Percentiles rank a stretch among this genome's conserved stretches.
These are phyloP conservation scores for Saccharum hybrid DNA, from an alignment of 202 grass and related monocot species.

Conservation along the genomic window DNA sequence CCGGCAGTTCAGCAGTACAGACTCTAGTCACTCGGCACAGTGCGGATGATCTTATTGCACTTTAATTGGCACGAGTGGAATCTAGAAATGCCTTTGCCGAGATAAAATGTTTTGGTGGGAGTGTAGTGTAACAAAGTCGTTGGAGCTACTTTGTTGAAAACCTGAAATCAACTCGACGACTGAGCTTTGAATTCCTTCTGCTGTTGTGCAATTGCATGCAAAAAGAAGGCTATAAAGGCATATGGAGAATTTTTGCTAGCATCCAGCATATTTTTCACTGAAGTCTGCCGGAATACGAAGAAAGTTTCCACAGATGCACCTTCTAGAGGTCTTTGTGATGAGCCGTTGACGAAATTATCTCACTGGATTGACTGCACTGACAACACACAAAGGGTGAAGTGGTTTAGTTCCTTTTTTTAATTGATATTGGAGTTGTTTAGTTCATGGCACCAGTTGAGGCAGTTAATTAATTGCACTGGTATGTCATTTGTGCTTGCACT, in stretches of 20 bases:
- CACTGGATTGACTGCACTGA: neutral
- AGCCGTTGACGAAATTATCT: slow-evolving; percentile 4
- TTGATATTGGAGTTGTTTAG: neutral
- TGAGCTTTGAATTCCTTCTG: slow-evolving; percentile 4
- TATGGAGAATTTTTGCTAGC: neutral
- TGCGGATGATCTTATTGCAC: slow-evolving; percentile 20
- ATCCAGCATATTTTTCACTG: neutral
- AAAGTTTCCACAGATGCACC: neutral
- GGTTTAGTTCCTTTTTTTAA: neutral
- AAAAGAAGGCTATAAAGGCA: neutral
- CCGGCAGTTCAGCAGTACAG: neutral
- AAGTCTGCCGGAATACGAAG: neutral
- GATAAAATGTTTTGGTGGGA: slow-evolving; percentile 3
- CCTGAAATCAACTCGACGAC: neutral
- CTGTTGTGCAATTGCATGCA: neutral
- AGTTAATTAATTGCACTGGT: neutral
- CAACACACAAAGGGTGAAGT: neutral
- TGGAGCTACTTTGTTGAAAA: slow-evolving; percentile 27
- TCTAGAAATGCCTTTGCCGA: neutral
- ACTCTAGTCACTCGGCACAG: neutral
- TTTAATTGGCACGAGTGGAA: slow-evolving; percentile 16
- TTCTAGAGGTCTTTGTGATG: slow-evolving; percentile 13
- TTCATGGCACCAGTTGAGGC: neutral
- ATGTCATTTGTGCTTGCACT: neutral
- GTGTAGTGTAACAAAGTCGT: neutral